phyloP scores from a whole-genome alignment of 345 rosid genomes.

The Melaleuca alternifolia region DNA sequence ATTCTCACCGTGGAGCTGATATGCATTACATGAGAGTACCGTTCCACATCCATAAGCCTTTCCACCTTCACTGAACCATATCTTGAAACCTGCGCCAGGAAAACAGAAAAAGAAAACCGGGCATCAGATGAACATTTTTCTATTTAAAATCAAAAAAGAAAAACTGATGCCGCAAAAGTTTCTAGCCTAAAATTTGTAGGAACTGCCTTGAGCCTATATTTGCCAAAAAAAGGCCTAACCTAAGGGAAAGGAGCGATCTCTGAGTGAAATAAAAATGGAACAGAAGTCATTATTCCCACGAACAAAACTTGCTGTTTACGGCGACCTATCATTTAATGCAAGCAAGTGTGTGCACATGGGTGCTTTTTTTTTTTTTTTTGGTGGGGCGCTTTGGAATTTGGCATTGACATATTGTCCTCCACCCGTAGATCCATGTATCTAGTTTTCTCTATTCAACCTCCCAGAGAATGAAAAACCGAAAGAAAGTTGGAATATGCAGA shows the following conservation, averaged over 20 bases:
- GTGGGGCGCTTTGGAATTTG: neutral
- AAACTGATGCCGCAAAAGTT: neutral
- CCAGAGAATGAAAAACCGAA: neutral
- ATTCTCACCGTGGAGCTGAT: conserved; percentile 82
- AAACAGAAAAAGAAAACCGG: neutral
- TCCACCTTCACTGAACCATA: conserved; percentile 80
- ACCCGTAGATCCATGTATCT: neutral
- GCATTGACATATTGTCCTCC: neutral
- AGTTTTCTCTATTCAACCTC: neutral
- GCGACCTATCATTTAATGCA: neutral
- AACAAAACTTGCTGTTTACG: neutral
- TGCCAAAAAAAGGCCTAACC: neutral
- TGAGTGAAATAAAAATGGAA: neutral
- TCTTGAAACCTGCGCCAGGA: conserved; percentile 42
- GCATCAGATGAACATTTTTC: neutral
- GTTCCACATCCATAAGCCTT: conserved; percentile 81
- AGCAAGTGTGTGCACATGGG: neutral
- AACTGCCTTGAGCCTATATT: neutral
- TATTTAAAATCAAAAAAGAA: neutral
- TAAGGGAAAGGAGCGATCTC: neutral
- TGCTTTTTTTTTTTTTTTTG: neutral
- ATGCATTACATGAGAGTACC: conserved; percentile 93
- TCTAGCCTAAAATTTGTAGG: neutral
- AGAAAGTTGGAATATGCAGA: neutral
- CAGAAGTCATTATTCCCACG: neutral